phyloP scores from a whole-genome alignment of 495 filamentous ascomycete species.

The Penicillium mononematosum region DNA sequence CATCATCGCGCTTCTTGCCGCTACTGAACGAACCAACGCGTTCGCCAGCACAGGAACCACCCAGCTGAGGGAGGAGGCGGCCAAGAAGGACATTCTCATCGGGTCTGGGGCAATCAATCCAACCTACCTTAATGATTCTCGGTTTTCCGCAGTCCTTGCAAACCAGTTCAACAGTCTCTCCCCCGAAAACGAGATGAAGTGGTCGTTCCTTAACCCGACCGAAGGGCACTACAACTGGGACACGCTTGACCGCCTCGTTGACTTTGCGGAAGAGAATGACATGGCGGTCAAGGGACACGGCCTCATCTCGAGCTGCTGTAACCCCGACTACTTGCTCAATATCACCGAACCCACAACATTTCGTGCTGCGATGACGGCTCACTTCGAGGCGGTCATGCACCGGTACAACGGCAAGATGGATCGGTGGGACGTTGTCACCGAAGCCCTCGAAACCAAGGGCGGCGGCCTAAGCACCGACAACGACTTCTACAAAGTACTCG shows the following conservation, averaged over 20 bases:
- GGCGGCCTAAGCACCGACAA: conserved; percentile 9
- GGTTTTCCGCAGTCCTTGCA: not conserved
- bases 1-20: not conserved
- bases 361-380: conserved; percentile 10
- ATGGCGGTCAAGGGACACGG: conserved; percentile 19
- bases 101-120: conserved; percentile 1
- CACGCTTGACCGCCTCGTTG: not conserved
- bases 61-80: not conserved
- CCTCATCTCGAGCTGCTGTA: conserved; percentile 20
- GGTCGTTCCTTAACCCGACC: not conserved
- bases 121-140: not conserved
- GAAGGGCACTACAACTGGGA: conserved; percentile 4
- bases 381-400: conserved; percentile 9
- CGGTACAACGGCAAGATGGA: conserved; percentile 13
- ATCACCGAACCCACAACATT: conserved; percentile 14
- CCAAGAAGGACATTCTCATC: conserved; percentile 1
- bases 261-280: conserved; percentile 1
- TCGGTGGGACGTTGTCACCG: conserved; percentile 18
- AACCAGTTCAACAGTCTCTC: conserved; percentile 1
- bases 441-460: conserved; percentile 13
- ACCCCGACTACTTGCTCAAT: conserved; percentile 17
- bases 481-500: not conserved
- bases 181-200: conserved; percentile 1
- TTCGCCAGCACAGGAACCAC: not conserved
- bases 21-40: not conserved